phyloP scores from a whole-genome alignment of 805 yeast species.

The Pichia insulana region DNA sequence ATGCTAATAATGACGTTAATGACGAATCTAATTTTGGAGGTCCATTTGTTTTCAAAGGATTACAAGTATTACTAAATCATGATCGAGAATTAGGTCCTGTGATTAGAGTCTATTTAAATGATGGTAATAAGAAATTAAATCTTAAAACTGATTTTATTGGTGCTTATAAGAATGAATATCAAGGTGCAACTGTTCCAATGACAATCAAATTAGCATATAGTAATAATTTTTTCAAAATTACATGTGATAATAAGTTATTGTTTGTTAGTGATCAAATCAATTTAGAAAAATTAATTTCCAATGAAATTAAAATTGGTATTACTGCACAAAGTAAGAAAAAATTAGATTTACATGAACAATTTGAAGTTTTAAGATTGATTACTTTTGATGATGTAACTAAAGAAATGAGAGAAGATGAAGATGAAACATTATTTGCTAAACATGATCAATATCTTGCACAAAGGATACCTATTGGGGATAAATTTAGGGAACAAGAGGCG shows the following conservation, averaged over 20 bases:
- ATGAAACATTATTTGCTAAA: slow-evolving; percentile 22
- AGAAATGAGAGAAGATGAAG: slow-evolving; percentile 17
- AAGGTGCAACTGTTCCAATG: slow-evolving; percentile 62
- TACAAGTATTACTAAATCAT: slow-evolving; percentile 50
- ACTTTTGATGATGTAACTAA: slow-evolving; percentile 40
- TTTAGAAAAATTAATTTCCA: slow-evolving; percentile 29
- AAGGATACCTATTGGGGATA: background rate
- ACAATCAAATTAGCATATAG: slow-evolving; percentile 60
- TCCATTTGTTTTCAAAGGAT: slow-evolving; percentile 52
- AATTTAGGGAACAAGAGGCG: slow-evolving; percentile 16
- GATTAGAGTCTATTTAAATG: slow-evolving; percentile 51
- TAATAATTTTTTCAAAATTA: slow-evolving; percentile 40
- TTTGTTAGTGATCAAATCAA: slow-evolving; percentile 51
- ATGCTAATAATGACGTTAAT: slow-evolving; percentile 22
- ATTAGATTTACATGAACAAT: slow-evolving; percentile 39
- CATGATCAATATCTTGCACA: slow-evolving; percentile 11
- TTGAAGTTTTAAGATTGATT: slow-evolving; percentile 55
- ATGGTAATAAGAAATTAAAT: slow-evolving; percentile 37
- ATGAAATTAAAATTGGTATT: slow-evolving; percentile 42
- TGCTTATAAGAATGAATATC: slow-evolving; percentile 35
- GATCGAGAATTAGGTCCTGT: slow-evolving; percentile 38
- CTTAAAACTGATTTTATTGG: slow-evolving; percentile 21
- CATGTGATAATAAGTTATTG: slow-evolving; percentile 63
- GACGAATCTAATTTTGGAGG: slow-evolving; percentile 41
- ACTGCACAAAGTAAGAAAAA: slow-evolving; percentile 38